Evolutionary conservation across 2,329 filamentous ascomycete species (phyloP), one percentile per base, ranked within the genome.

Genomic region (Waltergamsia citrina): DNA sequence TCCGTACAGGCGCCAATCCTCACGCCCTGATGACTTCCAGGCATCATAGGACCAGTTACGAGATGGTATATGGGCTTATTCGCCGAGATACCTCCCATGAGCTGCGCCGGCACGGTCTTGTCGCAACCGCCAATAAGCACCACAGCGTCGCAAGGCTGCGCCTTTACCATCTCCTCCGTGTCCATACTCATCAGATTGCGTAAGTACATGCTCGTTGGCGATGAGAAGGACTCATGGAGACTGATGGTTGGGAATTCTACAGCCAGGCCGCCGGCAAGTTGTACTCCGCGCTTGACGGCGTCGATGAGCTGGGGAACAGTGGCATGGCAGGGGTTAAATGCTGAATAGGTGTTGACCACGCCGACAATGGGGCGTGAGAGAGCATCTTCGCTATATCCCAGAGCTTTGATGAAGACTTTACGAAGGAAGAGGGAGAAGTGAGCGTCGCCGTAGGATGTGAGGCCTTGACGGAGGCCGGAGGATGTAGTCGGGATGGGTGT

Each of bases 121-220:
- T 85, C 81, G 43, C 81, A 85, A 0, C 81, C 79, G 31, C 80
- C 80, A 43, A 85, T 78, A 42, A 81, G 62, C 11, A 82, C 67
- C 8, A 74, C 73, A 0, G 76, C 74, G 54, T 86, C 81, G 12
- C 81, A 65, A 1, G 81, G 81, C 52, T 85, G 81, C 1, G 79
- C 80, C 28, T 63, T 62, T 34, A 85, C 76, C 81, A 85, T 85
- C 59, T 85, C 81, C 51, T 85, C 81, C 0, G 81, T 85, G 48
- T 85, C 81, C 77, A 85, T 83, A 43, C 75, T 79, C 81, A 86
- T 85, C 37, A 85, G 48, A 42, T 85, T 85, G 21, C 81, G 57
- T 31, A 85, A 48, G 36, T 76, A 85, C 81, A 86, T 85, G 56
- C 79, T 84, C 5, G 81, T 85, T 3, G 81, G 81, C 29, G 68